These are phyloP conservation scores for Microdochium bolleyi DNA, from an alignment of 2,329 filamentous ascomycete species.

Conservation along the genomic window DNA sequence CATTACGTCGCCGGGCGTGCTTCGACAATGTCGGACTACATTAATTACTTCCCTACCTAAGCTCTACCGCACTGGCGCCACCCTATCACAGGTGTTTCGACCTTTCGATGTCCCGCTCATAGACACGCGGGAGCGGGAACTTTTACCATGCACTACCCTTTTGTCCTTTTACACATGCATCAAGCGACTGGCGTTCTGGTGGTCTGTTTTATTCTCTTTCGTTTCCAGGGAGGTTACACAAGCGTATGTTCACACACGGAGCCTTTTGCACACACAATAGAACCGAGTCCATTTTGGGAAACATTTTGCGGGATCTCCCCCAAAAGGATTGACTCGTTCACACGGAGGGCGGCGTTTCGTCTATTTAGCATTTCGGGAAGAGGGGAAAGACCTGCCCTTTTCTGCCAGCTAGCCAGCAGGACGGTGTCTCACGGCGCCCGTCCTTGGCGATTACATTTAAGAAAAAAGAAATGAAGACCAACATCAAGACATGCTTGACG, in stretches of 20 bases:
- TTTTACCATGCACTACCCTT: not conserved
- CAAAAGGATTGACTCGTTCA: too few species aligned
- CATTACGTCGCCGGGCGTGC: not conserved
- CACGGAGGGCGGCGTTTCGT: too few species aligned
- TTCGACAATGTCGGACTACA: not conserved
- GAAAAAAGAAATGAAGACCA: too few species aligned
- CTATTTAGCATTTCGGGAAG: too few species aligned
- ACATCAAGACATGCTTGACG: too few species aligned
- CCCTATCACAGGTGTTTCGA: not conserved
- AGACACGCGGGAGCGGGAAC: not conserved
- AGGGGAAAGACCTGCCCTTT: too few species aligned
- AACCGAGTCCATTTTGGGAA: too few species aligned
- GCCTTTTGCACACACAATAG: not conserved
- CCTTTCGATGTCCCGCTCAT: not conserved
- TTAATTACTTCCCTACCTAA: not conserved
- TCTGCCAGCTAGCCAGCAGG: too few species aligned
- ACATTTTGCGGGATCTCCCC: too few species aligned
- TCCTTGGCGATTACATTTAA: too few species aligned
- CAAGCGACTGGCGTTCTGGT: not conserved
- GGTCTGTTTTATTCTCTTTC: not conserved
- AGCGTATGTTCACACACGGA: not conserved
- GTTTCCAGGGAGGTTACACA: not conserved
- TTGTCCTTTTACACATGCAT: not conserved
- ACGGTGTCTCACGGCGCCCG: too few species aligned
- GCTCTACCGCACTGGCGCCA: too few species aligned